Base-by-base conservation (phyloP, 352 stramenopile species). In the Phytophthora ramorum region DNA sequence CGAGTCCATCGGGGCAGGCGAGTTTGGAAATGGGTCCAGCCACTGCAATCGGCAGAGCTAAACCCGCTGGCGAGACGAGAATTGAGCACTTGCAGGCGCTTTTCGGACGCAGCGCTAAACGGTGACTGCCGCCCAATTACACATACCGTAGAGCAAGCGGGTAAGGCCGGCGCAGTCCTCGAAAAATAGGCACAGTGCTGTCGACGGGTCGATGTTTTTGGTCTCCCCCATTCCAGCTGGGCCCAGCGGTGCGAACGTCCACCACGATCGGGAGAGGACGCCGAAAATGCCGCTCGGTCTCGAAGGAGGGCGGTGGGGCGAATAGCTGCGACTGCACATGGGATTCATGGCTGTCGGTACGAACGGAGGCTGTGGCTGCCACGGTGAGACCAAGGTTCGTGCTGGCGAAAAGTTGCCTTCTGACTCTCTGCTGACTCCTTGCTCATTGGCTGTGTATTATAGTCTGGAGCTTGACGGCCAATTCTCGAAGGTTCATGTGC, bases 1-100 rank as follows among this genome's bases (percentile, higher is more conserved):
- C 9, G 63, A 71, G 44, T 66, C 59, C 69, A 77, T 77, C 16
- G 16, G 35, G 41, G 5, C n/a, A 10, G 17, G 28, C 22, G 30
- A 14, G 3, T 24, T 24, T 13, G 12, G 10, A 30, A 24, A 22
- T 20, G 58, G 56, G 24, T 56, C 52, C 38, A 55, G 50, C 34
- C 34, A 47, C 47, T 41, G 40, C 20, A 30, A 30, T 47, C 10
- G n/a, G 38, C 48, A 65, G 38, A n/a, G 48, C 19, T 44, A 60
- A 61, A 20, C 30, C 40, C 49, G 22, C 22, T 24, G 22, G 22
- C 22, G 22, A 24, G 38, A 37, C 32, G 32, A 37, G 8, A 12
- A 16, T 14, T 37, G 8, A 7, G 30, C 30, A 37, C 24, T 28
- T 28, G n/a, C n/a, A n/a, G 22, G 22, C 22, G 22, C 22, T 3